Conservation (phyloP, 441 rosid species). For the Cnidoscolus chayamansa region DNA sequence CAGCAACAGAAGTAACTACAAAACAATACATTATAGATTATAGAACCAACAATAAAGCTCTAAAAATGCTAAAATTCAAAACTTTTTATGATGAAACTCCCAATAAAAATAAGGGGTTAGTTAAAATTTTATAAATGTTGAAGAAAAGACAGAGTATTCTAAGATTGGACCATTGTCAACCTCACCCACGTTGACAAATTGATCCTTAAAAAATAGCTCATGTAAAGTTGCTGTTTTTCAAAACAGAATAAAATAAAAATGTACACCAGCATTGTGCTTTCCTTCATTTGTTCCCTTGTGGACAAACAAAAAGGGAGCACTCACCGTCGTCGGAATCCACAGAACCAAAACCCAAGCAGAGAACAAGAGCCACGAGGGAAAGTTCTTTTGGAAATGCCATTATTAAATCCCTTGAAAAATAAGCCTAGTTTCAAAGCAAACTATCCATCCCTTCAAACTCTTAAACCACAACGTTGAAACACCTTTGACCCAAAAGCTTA, state of each 20-base stretch:
- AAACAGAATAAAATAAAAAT: not conserved
- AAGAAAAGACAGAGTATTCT: not conserved
- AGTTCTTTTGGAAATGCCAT: conserved; percentile 43
- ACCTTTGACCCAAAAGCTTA: not conserved
- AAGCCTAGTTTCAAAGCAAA: conserved; percentile 24
- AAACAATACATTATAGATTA: not conserved
- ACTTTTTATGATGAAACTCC: not conserved
- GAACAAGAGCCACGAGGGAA: conserved; percentile 43
- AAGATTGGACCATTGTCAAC: conserved; percentile 5
- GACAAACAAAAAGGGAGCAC: conserved; percentile 20
- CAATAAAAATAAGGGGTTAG: not conserved
- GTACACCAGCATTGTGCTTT: not conserved
- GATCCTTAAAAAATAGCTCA: not conserved
- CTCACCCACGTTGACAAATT: conserved; percentile 4
- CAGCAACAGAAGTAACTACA: not conserved
- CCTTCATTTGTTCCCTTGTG: conserved; percentile 1
- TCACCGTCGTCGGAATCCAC: conserved; percentile 72
- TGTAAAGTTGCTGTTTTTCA: conserved; percentile 12
- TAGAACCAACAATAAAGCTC: not conserved
- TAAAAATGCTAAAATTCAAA: not conserved
- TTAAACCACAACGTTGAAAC: conserved; percentile 9
- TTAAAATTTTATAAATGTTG: not conserved
- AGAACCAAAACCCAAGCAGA: conserved; percentile 39
- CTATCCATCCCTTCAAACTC: conserved; percentile 10
- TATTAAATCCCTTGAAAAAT: conserved; percentile 13